Evolutionary conservation across 2,329 filamentous ascomycete genomes (phyloP).

Genomic region (Colletotrichum truncatum): DNA sequence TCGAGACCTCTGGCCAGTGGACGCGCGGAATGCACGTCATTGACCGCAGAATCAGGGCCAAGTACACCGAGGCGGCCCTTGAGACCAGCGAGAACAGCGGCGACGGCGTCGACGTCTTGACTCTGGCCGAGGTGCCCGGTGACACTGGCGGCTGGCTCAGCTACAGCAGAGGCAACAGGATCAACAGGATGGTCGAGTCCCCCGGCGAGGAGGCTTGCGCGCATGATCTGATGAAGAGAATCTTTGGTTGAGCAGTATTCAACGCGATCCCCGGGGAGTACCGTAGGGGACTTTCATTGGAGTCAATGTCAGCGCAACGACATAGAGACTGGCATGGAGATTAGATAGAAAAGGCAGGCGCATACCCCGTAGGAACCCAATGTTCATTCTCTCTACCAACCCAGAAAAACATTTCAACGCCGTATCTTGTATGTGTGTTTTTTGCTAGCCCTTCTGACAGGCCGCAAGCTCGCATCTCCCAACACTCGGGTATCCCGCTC

Average conservation of each 20-base stretch:
- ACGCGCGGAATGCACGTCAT: conserved; percentile 90
- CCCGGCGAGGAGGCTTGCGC: conserved; percentile 77
- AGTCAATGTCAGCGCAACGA: conserved; percentile 17
- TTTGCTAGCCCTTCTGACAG: background rate
- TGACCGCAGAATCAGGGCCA: conserved; percentile 73
- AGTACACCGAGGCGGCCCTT: conserved; percentile 54
- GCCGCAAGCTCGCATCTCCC: conserved; percentile 20
- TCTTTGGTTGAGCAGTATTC: conserved; percentile 61
- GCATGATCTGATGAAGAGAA: conserved; percentile 68
- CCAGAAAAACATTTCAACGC: conserved; percentile 26
- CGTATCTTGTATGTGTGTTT: conserved; percentile 21
- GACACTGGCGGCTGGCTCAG: conserved; percentile 84
- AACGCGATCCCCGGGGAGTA: conserved; percentile 12
- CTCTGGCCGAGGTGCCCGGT: conserved; percentile 65
- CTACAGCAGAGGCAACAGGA: conserved; percentile 77
- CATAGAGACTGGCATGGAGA: background rate
- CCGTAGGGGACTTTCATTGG: conserved; percentile 42
- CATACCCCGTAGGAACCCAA: conserved; percentile 32
- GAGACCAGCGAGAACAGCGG: conserved; percentile 38
- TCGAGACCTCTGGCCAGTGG: conserved; percentile 95
- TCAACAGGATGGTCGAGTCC: conserved; percentile 76
- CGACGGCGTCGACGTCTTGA: conserved; percentile 46
- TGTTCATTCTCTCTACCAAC: conserved; percentile 33
- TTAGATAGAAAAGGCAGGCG: conserved; percentile 25
- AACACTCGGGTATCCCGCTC: conserved; percentile 28